Conservation (phyloP, 139 green algal species). For the Microglena sp. region DNA sequence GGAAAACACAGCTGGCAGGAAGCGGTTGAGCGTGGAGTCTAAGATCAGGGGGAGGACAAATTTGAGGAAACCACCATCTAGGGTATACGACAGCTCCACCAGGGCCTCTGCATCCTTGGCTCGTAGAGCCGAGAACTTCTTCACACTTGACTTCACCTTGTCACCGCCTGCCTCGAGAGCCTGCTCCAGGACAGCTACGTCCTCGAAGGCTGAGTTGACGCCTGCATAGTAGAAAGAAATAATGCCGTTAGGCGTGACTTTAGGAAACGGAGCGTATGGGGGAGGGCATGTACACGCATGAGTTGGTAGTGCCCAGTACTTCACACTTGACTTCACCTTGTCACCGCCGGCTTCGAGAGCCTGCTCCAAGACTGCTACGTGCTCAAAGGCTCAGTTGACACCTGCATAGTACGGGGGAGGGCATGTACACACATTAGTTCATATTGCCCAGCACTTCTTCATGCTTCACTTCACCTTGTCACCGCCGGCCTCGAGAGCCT, state of each 20-base stretch:
- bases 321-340: conserved; percentile 1
- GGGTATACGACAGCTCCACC: conserved; percentile 28
- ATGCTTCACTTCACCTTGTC: conserved; percentile 8
- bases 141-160: conserved; percentile 1
- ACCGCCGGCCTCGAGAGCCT: conserved; percentile 6
- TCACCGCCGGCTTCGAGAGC: conserved; percentile 8
- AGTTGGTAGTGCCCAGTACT: conserved; percentile 19
- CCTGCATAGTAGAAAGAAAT: no score
- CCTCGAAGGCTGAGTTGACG: conserved; percentile 45
- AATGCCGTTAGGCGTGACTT: no score
- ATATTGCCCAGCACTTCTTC: conserved; percentile 16
- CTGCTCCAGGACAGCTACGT: conserved; percentile 24
- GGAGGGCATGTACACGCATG: no score
- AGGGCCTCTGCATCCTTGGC: conserved; percentile 32
- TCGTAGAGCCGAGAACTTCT: conserved; percentile 19
- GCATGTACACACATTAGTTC: no score
- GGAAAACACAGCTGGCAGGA: conserved; percentile 18
- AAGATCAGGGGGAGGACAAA: conserved; percentile 47
- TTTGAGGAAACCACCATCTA: conserved; percentile 37
- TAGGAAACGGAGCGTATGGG: no score
- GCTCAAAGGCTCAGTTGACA: conserved; percentile 47
- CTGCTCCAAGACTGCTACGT: conserved; percentile 23
- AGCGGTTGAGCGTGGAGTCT: conserved; percentile 36
- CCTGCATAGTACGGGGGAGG: no score
- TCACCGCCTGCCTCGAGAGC: conserved; percentile 8